Percentiles rank a stretch among this genome's conserved stretches.
Evolutionary conservation across 352 stramenopile species (phyloP).

Genomic region (Pythium myriotylum): DNA sequence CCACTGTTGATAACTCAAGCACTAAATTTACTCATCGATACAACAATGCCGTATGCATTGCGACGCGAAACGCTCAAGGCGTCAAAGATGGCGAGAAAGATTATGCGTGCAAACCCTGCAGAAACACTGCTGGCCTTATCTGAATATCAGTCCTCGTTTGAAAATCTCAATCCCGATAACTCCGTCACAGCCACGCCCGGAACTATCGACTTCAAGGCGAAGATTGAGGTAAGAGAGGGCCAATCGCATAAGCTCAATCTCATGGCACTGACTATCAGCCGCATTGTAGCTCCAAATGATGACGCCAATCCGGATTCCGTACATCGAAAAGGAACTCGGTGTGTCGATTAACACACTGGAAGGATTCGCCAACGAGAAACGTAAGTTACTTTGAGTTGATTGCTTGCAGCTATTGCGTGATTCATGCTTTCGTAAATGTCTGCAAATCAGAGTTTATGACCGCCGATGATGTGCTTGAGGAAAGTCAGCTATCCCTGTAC

Average conservation of each 20-base stretch:
- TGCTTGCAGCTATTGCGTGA: too few species aligned
- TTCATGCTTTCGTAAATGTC: too few species aligned
- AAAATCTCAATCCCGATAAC: conserved; percentile 50
- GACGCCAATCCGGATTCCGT: conserved; percentile 86
- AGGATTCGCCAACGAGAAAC: conserved; percentile 82
- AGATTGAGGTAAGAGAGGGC: conserved; percentile 83
- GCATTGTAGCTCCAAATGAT: conserved; percentile 80
- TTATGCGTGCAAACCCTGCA: conserved; percentile 80
- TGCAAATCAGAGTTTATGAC: conserved; percentile 72
- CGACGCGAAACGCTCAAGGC: conserved; percentile 63
- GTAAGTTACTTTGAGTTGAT: conserved; percentile 33
- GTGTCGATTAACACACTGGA: conserved; percentile 78
- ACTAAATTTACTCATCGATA: conserved; percentile 86
- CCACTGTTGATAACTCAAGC: conserved; percentile 84
- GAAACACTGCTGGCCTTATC: conserved; percentile 81
- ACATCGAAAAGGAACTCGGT: conserved; percentile 76
- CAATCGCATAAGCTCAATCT: too few species aligned
- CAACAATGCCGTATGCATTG: conserved; percentile 67
- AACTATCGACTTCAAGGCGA: conserved; percentile 71
- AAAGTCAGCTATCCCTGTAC: conserved; percentile 80
- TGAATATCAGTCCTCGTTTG: conserved; percentile 83
- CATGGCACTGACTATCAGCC: too few species aligned
- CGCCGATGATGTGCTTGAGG: conserved; percentile 80
- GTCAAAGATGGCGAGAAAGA: conserved; percentile 77
- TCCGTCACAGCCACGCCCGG: conserved; percentile 25